A percentile compares a stretch with the other conserved stretches of the same genome.
Evolutionary conservation across 1,139 yeast species (phyloP).

Genomic region (Tardiomyces depauwii): DNA sequence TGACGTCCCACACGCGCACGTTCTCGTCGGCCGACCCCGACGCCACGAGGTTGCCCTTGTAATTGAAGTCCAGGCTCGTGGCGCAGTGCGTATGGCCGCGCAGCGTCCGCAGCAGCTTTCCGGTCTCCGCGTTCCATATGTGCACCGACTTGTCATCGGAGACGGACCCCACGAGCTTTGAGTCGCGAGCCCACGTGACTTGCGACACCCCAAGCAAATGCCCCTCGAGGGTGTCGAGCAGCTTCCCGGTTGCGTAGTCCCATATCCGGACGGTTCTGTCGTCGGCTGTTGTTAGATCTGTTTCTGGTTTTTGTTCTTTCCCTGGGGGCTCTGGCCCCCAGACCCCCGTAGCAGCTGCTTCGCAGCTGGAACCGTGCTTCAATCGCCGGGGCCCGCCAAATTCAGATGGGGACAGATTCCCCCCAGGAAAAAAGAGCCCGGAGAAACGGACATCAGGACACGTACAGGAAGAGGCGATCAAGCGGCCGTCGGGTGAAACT

Average conservation of each 20-base stretch:
- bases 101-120: conserved; percentile 41
- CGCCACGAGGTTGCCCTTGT: conserved; percentile 66
- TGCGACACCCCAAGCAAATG: conserved; percentile 65
- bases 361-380: too few species aligned
- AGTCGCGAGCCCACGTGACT: conserved; percentile 65
- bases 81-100: conserved; percentile 83
- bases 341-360: too few species aligned
- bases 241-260: conserved; percentile 6
- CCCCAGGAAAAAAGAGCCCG: too few species aligned
- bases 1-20: conserved; percentile 80
- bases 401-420: too few species aligned
- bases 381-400: too few species aligned
- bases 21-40: conserved; percentile 90
- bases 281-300: conserved; percentile 6
- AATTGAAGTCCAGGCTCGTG: conserved; percentile 57
- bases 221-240: conserved; percentile 26
- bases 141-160: conserved; percentile 80
- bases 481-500: neutral
- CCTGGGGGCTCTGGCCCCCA: too few species aligned
- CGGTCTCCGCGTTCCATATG: conserved; percentile 47
- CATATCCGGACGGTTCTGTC: conserved; percentile 37
- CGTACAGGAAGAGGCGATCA: neutral
- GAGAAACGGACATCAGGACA: too few species aligned
- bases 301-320: too few species aligned
- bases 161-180: conserved; percentile 66